Conservation (phyloP, 371 early-diverging fungal genomes). For the Mortierella sp. region DNA sequence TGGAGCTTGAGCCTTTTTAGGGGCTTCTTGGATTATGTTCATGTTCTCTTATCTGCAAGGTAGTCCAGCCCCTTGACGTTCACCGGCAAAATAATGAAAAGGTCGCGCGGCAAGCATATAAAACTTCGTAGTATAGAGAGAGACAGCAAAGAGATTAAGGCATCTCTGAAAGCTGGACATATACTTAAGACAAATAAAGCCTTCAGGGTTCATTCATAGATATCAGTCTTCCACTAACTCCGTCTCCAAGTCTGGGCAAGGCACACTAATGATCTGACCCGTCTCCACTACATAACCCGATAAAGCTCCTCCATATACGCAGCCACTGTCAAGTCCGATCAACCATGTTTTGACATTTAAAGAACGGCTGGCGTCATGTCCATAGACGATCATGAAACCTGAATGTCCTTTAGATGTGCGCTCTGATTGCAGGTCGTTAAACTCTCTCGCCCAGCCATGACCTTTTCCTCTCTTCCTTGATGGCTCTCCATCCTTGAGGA, state of each 20-base stretch:
- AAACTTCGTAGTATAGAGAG: too few species aligned
- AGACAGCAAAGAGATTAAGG: too few species aligned
- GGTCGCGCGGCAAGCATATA: too few species aligned
- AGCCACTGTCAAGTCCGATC: slow-evolving; percentile 77
- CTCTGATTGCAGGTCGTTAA: slow-evolving; percentile 45
- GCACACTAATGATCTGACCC: slow-evolving; percentile 3
- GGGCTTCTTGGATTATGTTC: too few species aligned
- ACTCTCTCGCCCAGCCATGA: slow-evolving; percentile 62
- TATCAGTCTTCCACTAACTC: not conserved
- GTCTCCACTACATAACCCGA: slow-evolving; percentile 60
- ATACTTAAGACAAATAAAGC: too few species aligned
- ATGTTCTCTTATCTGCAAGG: too few species aligned
- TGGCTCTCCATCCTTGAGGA: slow-evolving; percentile 56
- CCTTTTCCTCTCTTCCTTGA: slow-evolving; percentile 58
- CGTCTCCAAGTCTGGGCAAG: not conserved
- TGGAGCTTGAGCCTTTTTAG: too few species aligned
- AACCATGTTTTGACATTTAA: slow-evolving; percentile 66
- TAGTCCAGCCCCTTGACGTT: too few species aligned
- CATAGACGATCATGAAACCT: slow-evolving; percentile 66
- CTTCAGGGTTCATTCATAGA: too few species aligned
- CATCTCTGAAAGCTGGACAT: too few species aligned
- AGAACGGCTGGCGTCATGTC: slow-evolving; percentile 76
- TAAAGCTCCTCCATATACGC: slow-evolving; percentile 74
- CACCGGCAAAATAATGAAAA: too few species aligned
- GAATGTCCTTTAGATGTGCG: not conserved